Evolutionary conservation across 2,329 filamentous ascomycete species (phyloP), one percentile per base, ranked within the genome.

Genomic region (Kalaharituber pfeilii): DNA sequence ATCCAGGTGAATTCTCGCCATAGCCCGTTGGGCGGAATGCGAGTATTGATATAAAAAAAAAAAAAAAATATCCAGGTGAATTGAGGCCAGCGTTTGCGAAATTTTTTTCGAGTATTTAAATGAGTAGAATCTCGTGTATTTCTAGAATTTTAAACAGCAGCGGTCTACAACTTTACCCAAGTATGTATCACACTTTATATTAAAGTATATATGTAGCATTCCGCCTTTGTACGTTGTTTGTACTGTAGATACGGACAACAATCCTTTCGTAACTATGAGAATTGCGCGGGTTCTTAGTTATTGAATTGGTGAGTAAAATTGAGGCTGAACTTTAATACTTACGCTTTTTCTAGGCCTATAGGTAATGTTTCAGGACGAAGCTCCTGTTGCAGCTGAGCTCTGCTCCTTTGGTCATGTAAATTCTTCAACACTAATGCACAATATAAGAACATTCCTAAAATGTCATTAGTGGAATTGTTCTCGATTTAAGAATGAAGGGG

Each of bases 391-490:
- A 68, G 45, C 5, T 57, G 53, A 1, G 22, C 39, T 2, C 58
- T 54, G 0, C 55, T 66, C 1, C 56, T 53, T 52, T 65, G 64
- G 1, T 51, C 49, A 3, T 59, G n/a, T 15, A 68, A 52, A 24
- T 66, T 63, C 0, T 67, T 60, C n/a, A 65, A 60, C 1, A 64
- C 63, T 1, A 69, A 62, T 13, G 56, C 55, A 1, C 64, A 67
- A 30, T 64, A 68, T 2, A 69, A 58, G 50, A 69, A 68, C 54
- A 67, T 65, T 1, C 66, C 62, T 68, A 45, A 49, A 26, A 20
- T 25, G 42, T 11, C 4, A 25, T 47, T 47, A 11, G 24, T 13
- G 8, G 13, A 36, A 3, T 36, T 13, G 9, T 25, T 13, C 42
- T 20, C 22, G 3, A 25, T 15, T 11, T 3, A 22, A 4, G 9